Conservation (phyloP, 768 basidiomycete genomes). For the Leucosporidium scottii region DNA sequence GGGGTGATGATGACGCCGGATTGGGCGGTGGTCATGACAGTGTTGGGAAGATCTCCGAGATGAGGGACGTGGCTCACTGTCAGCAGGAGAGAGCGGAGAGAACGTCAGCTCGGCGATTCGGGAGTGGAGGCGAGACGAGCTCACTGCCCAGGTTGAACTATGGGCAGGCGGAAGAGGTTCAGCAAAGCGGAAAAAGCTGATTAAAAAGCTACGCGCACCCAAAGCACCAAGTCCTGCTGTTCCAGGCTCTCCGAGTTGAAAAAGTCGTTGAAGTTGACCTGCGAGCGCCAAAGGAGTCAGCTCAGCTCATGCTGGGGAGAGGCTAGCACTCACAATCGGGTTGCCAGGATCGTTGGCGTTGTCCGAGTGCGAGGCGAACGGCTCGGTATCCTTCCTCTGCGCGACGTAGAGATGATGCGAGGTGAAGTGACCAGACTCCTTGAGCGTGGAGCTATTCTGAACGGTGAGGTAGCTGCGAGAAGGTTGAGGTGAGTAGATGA, state of each 20-base stretch:
- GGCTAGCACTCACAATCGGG: slow-evolving; percentile 31
- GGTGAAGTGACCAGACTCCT: slow-evolving; percentile 35
- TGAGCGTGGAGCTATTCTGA: slow-evolving; percentile 38
- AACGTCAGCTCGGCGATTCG: neutral
- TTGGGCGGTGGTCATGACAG: slow-evolving; percentile 31
- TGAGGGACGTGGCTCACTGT: slow-evolving; percentile 35
- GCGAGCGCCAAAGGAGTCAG: too few relatives aligned
- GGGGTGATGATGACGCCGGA: neutral
- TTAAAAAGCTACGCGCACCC: neutral
- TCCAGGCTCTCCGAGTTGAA: slow-evolving; percentile 40
- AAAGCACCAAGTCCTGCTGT: slow-evolving; percentile 41
- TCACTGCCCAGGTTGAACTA: neutral
- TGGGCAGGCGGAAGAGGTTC: neutral
- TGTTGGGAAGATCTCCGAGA: slow-evolving; percentile 40
- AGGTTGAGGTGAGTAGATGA: slow-evolving; percentile 2
- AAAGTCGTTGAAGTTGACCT: slow-evolving; percentile 38
- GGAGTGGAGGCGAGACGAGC: too few relatives aligned
- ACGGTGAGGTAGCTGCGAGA: slow-evolving; percentile 35
- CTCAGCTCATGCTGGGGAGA: too few relatives aligned
- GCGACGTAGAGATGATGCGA: slow-evolving; percentile 39
- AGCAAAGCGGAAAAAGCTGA: neutral
- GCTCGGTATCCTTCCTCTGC: slow-evolving; percentile 39
- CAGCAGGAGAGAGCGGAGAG: neutral
- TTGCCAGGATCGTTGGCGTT: slow-evolving; percentile 36
- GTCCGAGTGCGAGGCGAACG: slow-evolving; percentile 24